Percentiles rank a stretch among this genome's conserved stretches.
Conservation (phyloP, 345 rosid genomes). For the Salix purpurea region DNA sequence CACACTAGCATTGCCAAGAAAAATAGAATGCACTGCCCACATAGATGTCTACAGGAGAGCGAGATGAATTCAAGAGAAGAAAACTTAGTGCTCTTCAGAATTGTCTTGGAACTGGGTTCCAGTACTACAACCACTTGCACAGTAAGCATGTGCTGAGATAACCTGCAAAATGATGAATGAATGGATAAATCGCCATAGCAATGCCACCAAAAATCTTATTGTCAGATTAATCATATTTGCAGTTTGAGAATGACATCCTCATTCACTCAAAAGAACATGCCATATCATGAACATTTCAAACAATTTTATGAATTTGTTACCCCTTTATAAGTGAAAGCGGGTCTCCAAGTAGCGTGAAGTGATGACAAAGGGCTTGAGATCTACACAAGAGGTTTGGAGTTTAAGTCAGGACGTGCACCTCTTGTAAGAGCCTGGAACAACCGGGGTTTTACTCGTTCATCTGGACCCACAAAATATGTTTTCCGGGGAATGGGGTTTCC, state of each 20-base stretch:
- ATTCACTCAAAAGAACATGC: background rate
- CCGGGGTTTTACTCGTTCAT: too few relatives aligned
- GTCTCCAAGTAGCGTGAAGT: too few relatives aligned
- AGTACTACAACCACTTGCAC: background rate
- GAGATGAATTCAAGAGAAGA: background rate
- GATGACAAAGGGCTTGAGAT: too few relatives aligned
- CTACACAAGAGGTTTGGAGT: too few relatives aligned
- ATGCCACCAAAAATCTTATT: background rate
- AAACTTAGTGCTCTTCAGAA: background rate
- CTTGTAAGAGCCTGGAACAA: too few relatives aligned
- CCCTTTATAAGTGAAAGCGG: background rate
- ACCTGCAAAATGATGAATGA: background rate
- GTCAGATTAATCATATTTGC: background rate
- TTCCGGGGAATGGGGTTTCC: too few relatives aligned
- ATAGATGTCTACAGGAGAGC: background rate
- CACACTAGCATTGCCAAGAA: background rate
- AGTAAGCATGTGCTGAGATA: background rate
- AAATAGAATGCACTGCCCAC: background rate
- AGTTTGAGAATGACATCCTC: background rate
- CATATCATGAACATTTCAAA: background rate
- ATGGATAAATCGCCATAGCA: background rate
- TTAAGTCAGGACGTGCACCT: too few relatives aligned
- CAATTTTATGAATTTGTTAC: background rate
- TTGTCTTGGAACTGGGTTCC: background rate
- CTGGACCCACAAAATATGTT: too few relatives aligned